Evolutionary conservation across 1,139 yeast genomes (phyloP).

Genomic region (Hansenula lynferdii): DNA sequence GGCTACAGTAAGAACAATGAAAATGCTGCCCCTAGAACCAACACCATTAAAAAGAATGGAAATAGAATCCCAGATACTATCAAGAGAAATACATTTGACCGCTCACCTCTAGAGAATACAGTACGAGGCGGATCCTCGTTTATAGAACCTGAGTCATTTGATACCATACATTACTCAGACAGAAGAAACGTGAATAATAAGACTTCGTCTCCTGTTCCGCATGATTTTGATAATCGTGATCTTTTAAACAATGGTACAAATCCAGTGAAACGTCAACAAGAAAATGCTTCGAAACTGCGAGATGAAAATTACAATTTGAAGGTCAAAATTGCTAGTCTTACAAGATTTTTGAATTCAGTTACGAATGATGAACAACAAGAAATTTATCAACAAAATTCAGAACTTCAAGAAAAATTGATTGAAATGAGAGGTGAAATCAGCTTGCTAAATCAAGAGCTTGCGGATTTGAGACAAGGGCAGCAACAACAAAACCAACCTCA

Average conservation of each 20-base stretch:
- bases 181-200: slow-evolving; percentile 1
- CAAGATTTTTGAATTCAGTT: slow-evolving; percentile 37
- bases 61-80: background rate
- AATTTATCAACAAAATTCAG: slow-evolving; percentile 20
- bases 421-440: slow-evolving; percentile 16
- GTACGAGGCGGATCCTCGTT: slow-evolving; percentile 24
- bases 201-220: slow-evolving; percentile 16
- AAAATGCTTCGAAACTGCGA: slow-evolving; percentile 42
- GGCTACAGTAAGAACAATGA: slow-evolving; percentile 10
- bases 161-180: slow-evolving; percentile 14
- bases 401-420: slow-evolving; percentile 23
- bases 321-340: slow-evolving; percentile 51
- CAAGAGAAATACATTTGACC: slow-evolving; percentile 12
- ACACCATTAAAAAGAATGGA: background rate
- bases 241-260: slow-evolving; percentile 33
- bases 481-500: slow-evolving; percentile 3
- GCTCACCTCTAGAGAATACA: slow-evolving; percentile 16
- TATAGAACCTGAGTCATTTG: slow-evolving; percentile 19
- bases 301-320: slow-evolving; percentile 61
- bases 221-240: slow-evolving; percentile 14
- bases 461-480: slow-evolving; percentile 5
- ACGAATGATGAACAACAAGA: slow-evolving; percentile 22
- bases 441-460: slow-evolving; percentile 13
- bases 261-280: slow-evolving; percentile 52
- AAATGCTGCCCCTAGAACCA: background rate